phyloP scores from a whole-genome alignment of 1,139 yeast genomes.

The Saccharomycopsis crataegensis region DNA sequence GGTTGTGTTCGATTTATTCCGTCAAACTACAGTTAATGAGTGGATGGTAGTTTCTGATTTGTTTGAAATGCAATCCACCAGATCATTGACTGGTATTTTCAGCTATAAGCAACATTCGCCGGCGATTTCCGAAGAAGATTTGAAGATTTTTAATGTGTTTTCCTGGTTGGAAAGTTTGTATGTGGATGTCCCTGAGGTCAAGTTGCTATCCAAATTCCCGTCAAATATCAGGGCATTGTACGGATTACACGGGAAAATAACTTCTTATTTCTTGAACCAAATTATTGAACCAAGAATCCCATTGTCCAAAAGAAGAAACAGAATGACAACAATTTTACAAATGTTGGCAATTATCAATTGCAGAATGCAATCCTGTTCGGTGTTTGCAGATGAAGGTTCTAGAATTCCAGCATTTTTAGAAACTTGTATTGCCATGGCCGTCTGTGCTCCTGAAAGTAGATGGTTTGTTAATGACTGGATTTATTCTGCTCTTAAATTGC shows the following conservation, averaged over 20 bases:
- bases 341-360: slow-evolving; percentile 60
- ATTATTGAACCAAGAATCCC: slow-evolving; percentile 52
- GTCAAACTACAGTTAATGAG: slow-evolving; percentile 56
- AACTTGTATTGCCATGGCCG: slow-evolving; percentile 67
- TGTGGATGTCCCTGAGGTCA: slow-evolving; percentile 34
- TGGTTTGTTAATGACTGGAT: slow-evolving; percentile 61
- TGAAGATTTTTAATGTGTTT: slow-evolving; percentile 64
- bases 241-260: slow-evolving; percentile 60
- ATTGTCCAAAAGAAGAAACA: slow-evolving; percentile 53
- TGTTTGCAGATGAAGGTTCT: slow-evolving; percentile 1
- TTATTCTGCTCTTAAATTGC: slow-evolving; percentile 40
- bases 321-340: slow-evolving; percentile 64
- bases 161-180: slow-evolving; percentile 56
- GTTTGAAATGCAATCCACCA: slow-evolving; percentile 58
- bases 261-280: slow-evolving; percentile 57
- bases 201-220: slow-evolving; percentile 55
- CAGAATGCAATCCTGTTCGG: slow-evolving; percentile 45
- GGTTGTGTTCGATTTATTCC: slow-evolving; percentile 52
- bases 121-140: slow-evolving; percentile 43
- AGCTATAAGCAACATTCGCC: slow-evolving; percentile 43
- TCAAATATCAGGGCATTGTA: slow-evolving; percentile 60
- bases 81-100: slow-evolving; percentile 48
- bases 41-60: slow-evolving; percentile 76
- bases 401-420: slow-evolving; percentile 79
- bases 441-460: slow-evolving; percentile 77